phyloP scores from a whole-genome alignment of 192 early-diverging fungal species.

The Linnemannia hyalina region DNA sequence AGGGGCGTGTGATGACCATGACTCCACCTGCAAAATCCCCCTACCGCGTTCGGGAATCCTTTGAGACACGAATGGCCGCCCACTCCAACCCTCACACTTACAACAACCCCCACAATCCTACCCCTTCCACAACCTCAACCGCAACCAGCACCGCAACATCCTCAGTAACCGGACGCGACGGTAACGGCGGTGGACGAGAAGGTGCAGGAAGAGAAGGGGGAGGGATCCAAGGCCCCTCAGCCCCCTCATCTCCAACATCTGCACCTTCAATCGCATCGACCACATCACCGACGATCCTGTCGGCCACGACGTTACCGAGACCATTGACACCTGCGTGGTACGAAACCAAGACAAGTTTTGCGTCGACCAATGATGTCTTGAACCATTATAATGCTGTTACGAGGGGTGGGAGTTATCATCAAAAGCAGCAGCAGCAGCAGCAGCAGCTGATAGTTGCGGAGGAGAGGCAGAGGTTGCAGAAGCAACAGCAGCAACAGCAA shows the following conservation, averaged over 20 bases:
- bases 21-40: constrained; percentile 29
- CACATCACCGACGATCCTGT: constrained; percentile 15
- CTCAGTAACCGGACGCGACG: not conserved
- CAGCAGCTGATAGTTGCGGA: not conserved
- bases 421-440: constrained; percentile 4
- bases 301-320: constrained; percentile 33
- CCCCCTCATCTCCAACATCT: not conserved
- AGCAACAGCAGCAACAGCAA: constrained; percentile 2
- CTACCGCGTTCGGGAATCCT: constrained; percentile 31
- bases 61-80: constrained; percentile 25
- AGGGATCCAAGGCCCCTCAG: not conserved
- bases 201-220: not conserved
- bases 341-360: constrained; percentile 45
- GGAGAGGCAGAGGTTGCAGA: not conserved
- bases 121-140: not conserved
- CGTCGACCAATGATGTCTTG: constrained; percentile 42
- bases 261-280: constrained; percentile 36
- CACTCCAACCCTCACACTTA: not conserved
- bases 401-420: constrained; percentile 29
- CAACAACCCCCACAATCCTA: not conserved
- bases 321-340: constrained; percentile 50
- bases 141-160: not conserved
- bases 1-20: constrained; percentile 3
- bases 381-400: constrained; percentile 49
- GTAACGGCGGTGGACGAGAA: not conserved